phyloP scores from a whole-genome alignment of 768 basidiomycete genomes.

The Tulasnella sp. region DNA sequence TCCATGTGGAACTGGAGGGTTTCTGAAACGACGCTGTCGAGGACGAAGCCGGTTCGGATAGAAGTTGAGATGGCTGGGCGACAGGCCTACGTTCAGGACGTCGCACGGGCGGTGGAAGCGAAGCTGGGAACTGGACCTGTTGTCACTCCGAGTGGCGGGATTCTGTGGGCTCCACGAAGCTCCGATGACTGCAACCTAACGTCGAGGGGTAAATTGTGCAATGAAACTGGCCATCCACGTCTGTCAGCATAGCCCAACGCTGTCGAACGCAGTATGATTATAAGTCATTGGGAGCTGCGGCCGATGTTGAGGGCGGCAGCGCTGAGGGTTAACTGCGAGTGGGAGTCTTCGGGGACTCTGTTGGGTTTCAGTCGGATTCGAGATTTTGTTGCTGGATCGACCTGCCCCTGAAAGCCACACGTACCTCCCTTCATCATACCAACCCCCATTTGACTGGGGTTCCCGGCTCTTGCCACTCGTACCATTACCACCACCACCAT shows the following conservation, averaged over 20 bases:
- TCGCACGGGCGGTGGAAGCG: not conserved
- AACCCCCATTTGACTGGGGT: not conserved
- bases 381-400: constrained; percentile 1
- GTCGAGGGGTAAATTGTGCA: not conserved
- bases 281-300: not conserved
- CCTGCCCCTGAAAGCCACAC: not conserved
- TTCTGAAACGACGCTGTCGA: not conserved
- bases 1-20: not conserved
- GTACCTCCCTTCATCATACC: not conserved
- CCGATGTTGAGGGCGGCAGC: not conserved
- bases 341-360: not conserved
- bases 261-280: not conserved
- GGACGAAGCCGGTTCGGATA: not conserved
- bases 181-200: not conserved
- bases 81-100: not conserved
- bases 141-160: not conserved
- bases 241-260: not conserved
- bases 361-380: not conserved
- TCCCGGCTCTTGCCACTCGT: constrained; percentile 1
- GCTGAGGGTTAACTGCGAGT: not conserved
- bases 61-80: not conserved
- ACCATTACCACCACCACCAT: not conserved
- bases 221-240: not conserved
- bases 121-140: not conserved
- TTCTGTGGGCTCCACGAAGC: not conserved